Conservation (phyloP, 2,329 filamentous ascomycete species). For the Botrytis medusae region DNA sequence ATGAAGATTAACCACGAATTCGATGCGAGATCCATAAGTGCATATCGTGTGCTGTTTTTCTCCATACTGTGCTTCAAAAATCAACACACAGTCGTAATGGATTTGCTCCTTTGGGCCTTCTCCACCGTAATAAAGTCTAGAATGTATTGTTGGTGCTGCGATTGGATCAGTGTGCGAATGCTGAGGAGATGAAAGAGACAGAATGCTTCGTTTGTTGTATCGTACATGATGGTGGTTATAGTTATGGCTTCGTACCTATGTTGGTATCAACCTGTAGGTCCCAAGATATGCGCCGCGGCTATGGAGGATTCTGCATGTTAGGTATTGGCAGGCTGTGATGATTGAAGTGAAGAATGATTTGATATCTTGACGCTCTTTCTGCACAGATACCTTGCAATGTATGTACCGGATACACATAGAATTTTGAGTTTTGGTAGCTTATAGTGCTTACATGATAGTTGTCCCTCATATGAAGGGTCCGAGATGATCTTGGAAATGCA, state of each 20-base stretch:
- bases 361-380: neutral
- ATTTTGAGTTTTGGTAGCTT: neutral
- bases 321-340: neutral
- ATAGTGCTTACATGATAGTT: neutral
- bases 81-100: neutral
- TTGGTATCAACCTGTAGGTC: neutral
- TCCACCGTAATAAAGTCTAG: neutral
- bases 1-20: slow-evolving; percentile 17
- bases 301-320: neutral
- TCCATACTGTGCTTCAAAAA: neutral
- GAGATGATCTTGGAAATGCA: neutral
- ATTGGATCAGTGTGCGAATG: neutral
- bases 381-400: neutral
- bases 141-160: neutral
- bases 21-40: slow-evolving; percentile 8
- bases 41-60: slow-evolving; percentile 2
- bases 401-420: neutral
- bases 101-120: neutral
- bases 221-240: neutral
- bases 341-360: neutral
- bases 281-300: slow-evolving; percentile 9
- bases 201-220: neutral
- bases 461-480: neutral
- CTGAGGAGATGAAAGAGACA: neutral
- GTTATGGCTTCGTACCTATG: neutral